These are phyloP conservation scores for Neurospora africana DNA, from an alignment of 495 filamentous ascomycete genomes.

Conservation along the genomic window DNA sequence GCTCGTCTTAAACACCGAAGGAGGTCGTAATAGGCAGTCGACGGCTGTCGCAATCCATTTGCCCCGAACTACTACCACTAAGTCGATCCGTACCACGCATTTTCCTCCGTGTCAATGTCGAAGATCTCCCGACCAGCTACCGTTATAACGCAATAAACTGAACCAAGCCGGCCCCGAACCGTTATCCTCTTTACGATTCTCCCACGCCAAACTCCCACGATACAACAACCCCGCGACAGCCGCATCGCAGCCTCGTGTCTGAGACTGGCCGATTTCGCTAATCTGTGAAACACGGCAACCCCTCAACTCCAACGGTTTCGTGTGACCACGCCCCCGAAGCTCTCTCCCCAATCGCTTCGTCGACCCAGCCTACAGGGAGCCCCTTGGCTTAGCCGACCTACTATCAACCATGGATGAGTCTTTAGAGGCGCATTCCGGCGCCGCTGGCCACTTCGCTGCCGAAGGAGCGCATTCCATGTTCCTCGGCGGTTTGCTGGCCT, in stretches of 20 bases:
- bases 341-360: neutral
- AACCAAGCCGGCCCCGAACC: neutral
- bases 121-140: neutral
- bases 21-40: neutral
- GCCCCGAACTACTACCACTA: neutral
- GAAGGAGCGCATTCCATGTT: constrained; percentile 13
- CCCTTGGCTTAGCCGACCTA: neutral
- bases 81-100: neutral
- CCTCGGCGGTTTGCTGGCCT: constrained; percentile 13
- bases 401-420: constrained; percentile 19
- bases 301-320: neutral
- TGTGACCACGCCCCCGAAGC: neutral
- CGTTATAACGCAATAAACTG: neutral
- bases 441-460: constrained; percentile 13
- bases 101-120: neutral
- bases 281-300: neutral
- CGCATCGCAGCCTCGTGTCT: neutral
- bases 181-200: neutral
- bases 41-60: neutral
- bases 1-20: neutral
- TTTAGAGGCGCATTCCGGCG: constrained; percentile 13
- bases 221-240: neutral
- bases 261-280: neutral
- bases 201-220: neutral
- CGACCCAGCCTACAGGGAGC: neutral